Percentiles rank a stretch among this genome's conserved stretches.
phyloP scores from a whole-genome alignment of 2,329 filamentous ascomycete genomes.

The Fusarium austroafricanum region DNA sequence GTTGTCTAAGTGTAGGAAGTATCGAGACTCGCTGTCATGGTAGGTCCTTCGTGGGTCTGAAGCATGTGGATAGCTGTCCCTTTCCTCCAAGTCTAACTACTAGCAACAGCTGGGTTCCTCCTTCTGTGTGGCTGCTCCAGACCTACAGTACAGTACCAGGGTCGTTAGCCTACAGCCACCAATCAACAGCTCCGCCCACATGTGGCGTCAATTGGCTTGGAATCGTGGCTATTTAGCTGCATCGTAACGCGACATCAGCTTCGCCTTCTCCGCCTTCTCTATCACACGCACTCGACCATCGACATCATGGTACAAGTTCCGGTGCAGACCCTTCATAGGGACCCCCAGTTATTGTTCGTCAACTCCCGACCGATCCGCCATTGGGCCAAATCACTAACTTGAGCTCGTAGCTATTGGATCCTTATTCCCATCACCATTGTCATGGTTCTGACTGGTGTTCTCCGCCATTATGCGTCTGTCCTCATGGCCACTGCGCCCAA shows the following conservation, averaged over 20 bases:
- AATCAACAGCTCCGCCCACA: constrained; percentile 14
- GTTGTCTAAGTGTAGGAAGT: constrained; percentile 24
- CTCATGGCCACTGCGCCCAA: constrained; percentile 89
- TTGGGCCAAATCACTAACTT: constrained; percentile 31
- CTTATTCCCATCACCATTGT: constrained; percentile 96
- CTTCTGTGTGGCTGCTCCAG: constrained; percentile 24
- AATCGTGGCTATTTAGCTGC: constrained; percentile 40
- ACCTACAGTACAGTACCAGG: not conserved
- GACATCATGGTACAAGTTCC: constrained; percentile 81
- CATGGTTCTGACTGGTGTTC: constrained; percentile 95
- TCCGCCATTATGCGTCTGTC: constrained; percentile 96
- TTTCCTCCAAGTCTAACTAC: constrained; percentile 20
- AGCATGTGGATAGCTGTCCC: constrained; percentile 43
- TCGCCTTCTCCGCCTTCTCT: constrained; percentile 3
- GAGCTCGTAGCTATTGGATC: constrained; percentile 89
- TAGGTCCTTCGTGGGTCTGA: constrained; percentile 30
- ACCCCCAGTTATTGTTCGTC: constrained; percentile 95
- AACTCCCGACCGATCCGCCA: constrained; percentile 8
- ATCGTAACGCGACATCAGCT: constrained; percentile 30
- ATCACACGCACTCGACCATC: constrained; percentile 19
- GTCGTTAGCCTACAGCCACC: constrained; percentile 8
- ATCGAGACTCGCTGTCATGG: not conserved
- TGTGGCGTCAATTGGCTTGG: constrained; percentile 32
- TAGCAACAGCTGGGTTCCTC: constrained; percentile 7
- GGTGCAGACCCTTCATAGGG: constrained; percentile 95